phyloP scores from a whole-genome alignment of 2,329 filamentous ascomycete genomes.

The Fusarium sp. region DNA sequence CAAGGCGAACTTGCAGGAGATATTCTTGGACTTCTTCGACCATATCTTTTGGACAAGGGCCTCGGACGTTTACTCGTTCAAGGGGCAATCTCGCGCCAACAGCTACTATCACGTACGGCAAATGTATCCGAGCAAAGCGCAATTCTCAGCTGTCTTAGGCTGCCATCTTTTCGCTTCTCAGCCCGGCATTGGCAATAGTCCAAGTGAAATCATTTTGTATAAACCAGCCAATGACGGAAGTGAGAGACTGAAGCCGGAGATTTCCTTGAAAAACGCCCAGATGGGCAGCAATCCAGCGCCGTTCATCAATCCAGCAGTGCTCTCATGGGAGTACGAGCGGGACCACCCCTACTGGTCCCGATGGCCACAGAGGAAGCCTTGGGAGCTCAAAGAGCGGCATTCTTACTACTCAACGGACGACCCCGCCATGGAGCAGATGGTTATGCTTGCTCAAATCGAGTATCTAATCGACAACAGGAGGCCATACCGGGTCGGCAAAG shows the following conservation, averaged over 20 bases:
- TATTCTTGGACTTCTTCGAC: neutral
- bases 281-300: neutral
- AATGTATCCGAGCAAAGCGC: neutral
- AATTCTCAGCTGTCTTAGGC: neutral
- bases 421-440: neutral
- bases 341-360: neutral
- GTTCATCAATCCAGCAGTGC: neutral
- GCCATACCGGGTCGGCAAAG: neutral
- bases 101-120: neutral
- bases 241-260: neutral
- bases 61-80: neutral
- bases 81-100: neutral
- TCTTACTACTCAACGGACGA: neutral
- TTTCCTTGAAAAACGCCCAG: neutral
- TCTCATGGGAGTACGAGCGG: neutral
- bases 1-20: conserved; percentile 3
- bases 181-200: neutral
- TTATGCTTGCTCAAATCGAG: neutral
- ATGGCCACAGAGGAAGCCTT: neutral
- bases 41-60: neutral
- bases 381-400: neutral
- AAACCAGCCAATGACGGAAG: neutral
- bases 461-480: neutral
- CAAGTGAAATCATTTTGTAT: neutral
- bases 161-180: neutral